Evolutionary conservation across 2,329 filamentous ascomycete genomes (phyloP), one percentile per base, ranked within the genome.

Genomic region (Capronia epimyces): DNA sequence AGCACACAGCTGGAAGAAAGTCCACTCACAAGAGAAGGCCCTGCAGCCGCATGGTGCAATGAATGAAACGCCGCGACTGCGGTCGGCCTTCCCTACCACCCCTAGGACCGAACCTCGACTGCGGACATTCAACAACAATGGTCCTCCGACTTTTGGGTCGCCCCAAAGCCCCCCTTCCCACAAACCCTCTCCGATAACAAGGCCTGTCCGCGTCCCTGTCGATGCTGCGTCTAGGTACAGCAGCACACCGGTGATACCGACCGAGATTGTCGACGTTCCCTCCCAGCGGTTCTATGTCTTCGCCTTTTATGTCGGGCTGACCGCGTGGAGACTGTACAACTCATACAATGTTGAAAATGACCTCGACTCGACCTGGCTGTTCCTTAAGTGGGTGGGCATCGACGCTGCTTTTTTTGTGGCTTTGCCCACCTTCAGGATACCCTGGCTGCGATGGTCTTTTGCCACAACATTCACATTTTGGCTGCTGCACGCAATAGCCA

Each of bases 381-480:
- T 96, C 65, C 73, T 95, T 64, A 98, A 97, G 78, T 98, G 93
- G 93, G 80, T 87, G 56, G 76, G 83, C 51, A 80, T 98, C 57
- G 93, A 98, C 71, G 86, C 87, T 54, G 70, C 85, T 20, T 96
- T 90, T 67, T 75, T 97, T 57, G 95, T 94, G 67, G 87, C 87
- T 6, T 72, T 98, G 47, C 91, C 94, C 15, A 80, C 86, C 60
- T 69, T 98, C 62, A 82, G 87, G 66, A 95, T 98, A 77, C 93
- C 93, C 52, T 98, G 93, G 94, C 76, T 98, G 52, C 89, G 97
- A 73, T 88, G 91, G 74, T 88, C 87, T 37, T 86, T 87, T 63
- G 78, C 80, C 29, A 83, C 83, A 1, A 85, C 87, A 47, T 78
- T 86, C 36, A 73, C 79, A 25, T 71, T 90, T 18, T 94, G 93